These are phyloP conservation scores for Erodium trifolium DNA, from an alignment of 441 rosid species.

Conservation along the genomic window DNA sequence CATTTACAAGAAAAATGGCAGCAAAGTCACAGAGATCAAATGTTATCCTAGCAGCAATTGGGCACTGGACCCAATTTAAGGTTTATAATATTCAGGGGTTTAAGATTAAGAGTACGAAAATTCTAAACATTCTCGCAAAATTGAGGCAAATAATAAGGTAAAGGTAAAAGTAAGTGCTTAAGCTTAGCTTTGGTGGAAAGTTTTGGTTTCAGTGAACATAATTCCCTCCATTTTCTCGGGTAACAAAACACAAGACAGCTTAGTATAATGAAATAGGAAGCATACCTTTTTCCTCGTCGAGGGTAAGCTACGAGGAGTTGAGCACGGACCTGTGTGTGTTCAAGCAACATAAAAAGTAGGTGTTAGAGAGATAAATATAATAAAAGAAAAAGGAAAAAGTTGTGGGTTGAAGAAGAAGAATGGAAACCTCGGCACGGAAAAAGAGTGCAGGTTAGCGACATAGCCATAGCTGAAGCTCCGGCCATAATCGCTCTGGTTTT, in stretches of 20 bases:
- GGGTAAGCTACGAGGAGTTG: conserved; percentile 22
- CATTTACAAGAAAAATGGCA: too few species aligned
- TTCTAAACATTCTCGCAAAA: neutral
- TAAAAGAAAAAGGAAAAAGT: neutral
- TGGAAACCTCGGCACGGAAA: conserved; percentile 36
- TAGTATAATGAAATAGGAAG: neutral
- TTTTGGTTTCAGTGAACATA: neutral
- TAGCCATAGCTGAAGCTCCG: conserved; percentile 25
- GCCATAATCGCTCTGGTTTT: conserved; percentile 23
- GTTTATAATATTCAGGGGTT: neutral
- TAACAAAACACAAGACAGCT: neutral
- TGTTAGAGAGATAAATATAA: conserved; percentile 7
- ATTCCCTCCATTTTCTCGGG: neutral
- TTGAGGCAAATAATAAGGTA: neutral
- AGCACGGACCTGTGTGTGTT: conserved; percentile 24
- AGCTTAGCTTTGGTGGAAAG: neutral
- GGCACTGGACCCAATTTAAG: neutral
- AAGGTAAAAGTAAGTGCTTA: neutral
- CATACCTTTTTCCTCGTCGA: neutral
- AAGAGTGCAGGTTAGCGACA: conserved; percentile 30
- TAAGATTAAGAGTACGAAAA: neutral
- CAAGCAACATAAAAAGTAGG: neutral
- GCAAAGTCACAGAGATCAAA: too few species aligned
- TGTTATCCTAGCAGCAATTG: too few species aligned
- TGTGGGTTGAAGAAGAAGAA: neutral